These are phyloP conservation scores for Stramenopiles sp. DNA, from an alignment of 352 stramenopile genomes.

Conservation along the genomic window DNA sequence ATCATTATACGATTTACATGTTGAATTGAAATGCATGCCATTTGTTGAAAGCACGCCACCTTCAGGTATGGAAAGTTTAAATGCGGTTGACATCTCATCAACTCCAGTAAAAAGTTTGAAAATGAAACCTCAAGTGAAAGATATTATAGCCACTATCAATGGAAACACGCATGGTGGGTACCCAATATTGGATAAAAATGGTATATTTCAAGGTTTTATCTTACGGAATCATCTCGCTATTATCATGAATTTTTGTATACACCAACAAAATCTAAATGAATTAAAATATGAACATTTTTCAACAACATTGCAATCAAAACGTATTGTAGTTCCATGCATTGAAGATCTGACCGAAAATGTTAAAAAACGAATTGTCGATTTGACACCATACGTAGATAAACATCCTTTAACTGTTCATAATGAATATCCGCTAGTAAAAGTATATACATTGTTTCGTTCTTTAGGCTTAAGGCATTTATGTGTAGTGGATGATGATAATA, in stretches of 20 bases:
- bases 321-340: neutral
- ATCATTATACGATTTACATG: slow-evolving; percentile 95
- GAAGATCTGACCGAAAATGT: neutral
- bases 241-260: neutral
- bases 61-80: slow-evolving; percentile 11
- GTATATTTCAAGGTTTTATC: neutral
- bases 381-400: slow-evolving; percentile 90
- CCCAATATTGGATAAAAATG: neutral
- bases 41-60: slow-evolving; percentile 87
- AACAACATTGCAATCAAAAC: neutral
- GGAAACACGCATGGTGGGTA: neutral
- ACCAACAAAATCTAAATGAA: neutral
- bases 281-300: neutral
- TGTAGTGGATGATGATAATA: slow-evolving; percentile 70
- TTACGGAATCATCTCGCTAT: neutral
- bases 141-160: neutral
- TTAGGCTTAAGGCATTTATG: slow-evolving; percentile 81
- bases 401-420: slow-evolving; percentile 85
- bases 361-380: slow-evolving; percentile 35
- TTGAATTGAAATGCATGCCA: slow-evolving; percentile 80
- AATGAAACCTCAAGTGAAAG: neutral
- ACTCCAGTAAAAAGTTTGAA: neutral
- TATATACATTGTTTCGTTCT: slow-evolving; percentile 88
- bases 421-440: slow-evolving; percentile 73
- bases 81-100: neutral